These are phyloP conservation scores for Laguncularia racemosa DNA, from an alignment of 345 rosid genomes.

Conservation along the genomic window DNA sequence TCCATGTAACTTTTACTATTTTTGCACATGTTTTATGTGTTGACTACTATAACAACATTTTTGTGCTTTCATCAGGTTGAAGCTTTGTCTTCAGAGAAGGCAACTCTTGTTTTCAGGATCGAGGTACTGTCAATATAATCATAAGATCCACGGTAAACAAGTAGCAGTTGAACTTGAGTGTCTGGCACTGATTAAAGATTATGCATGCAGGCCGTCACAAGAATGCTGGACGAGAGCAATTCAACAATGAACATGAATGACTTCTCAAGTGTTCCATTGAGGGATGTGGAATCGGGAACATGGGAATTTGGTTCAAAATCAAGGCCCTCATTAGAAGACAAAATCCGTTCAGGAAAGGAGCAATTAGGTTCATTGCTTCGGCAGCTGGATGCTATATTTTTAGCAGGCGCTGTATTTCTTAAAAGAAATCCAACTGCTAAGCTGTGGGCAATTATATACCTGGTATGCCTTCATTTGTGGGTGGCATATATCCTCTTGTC, in stretches of 20 bases:
- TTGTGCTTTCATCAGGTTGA: conserved; percentile 52
- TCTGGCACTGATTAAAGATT: neutral
- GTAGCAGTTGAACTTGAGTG: neutral
- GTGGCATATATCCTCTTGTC: conserved; percentile 69
- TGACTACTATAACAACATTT: neutral
- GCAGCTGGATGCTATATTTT: conserved; percentile 68
- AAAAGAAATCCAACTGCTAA: conserved; percentile 73
- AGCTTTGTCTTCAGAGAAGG: conserved; percentile 89
- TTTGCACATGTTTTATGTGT: neutral
- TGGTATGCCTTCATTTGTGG: conserved; percentile 86
- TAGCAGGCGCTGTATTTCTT: conserved; percentile 65
- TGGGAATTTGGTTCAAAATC: conserved; percentile 52
- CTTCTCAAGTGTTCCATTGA: conserved; percentile 24
- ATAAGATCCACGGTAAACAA: neutral
- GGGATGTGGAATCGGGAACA: conserved; percentile 60
- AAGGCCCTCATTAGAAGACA: conserved; percentile 50
- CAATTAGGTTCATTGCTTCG: conserved; percentile 58
- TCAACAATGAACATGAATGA: conserved; percentile 17
- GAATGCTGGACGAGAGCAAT: conserved; percentile 63
- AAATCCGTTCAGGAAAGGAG: conserved; percentile 55
- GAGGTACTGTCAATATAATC: conserved; percentile 40
- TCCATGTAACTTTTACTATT: neutral
- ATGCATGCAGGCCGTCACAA: conserved; percentile 57
- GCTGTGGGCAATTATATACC: conserved; percentile 58
- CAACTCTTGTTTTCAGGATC: conserved; percentile 68